Evolutionary conservation across 2,329 filamentous ascomycete species (phyloP).

Genomic region (Fusarium camptoceras): DNA sequence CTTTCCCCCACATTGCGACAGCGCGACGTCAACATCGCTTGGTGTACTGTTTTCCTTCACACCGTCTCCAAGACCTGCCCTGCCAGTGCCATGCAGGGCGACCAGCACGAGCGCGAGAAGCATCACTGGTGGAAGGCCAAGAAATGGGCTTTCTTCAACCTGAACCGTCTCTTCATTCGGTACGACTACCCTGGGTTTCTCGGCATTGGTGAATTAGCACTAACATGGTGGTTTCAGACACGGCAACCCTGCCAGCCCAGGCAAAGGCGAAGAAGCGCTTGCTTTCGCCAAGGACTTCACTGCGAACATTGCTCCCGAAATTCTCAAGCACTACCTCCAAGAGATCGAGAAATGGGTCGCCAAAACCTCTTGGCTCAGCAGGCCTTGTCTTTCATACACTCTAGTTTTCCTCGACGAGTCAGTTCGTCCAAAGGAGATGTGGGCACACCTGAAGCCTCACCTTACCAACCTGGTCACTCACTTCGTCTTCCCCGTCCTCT

Average conservation of each 20-base stretch:
- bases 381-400: constrained; percentile 91
- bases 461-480: constrained; percentile 93
- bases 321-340: constrained; percentile 91
- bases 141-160: constrained; percentile 98
- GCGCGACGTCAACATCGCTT: constrained; percentile 87
- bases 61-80: constrained; percentile 89
- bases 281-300: constrained; percentile 93
- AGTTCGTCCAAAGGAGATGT: constrained; percentile 97
- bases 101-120: constrained; percentile 84
- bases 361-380: constrained; percentile 94
- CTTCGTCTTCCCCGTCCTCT: constrained; percentile 94
- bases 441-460: constrained; percentile 92
- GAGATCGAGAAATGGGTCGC: constrained; percentile 98
- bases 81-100: constrained; percentile 83
- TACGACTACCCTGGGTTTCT: constrained; percentile 54
- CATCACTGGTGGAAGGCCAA: constrained; percentile 99
- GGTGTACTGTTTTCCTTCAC: constrained; percentile 94
- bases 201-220: neutral
- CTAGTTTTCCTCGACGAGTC: constrained; percentile 97
- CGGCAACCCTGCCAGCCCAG: constrained; percentile 83
- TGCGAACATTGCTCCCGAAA: constrained; percentile 91
- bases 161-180: constrained; percentile 95
- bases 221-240: constrained; percentile 68
- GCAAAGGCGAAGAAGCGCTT: constrained; percentile 79
- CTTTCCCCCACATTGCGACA: constrained; percentile 81